These are phyloP conservation scores for Nepenthes gracilis DNA, from an alignment of 148 eudicot species.

Conservation along the genomic window DNA sequence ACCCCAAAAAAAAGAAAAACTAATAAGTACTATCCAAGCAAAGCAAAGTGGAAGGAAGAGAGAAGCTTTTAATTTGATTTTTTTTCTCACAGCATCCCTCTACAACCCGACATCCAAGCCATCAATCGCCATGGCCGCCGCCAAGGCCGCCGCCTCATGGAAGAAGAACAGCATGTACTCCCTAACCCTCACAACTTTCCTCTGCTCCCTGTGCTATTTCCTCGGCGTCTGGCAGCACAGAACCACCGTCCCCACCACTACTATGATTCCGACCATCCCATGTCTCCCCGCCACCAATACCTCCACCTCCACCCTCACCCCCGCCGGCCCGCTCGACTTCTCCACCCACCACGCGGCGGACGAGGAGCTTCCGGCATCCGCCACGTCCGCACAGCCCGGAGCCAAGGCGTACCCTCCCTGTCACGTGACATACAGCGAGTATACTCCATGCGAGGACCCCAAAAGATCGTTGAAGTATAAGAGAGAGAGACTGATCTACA, in stretches of 20 bases:
- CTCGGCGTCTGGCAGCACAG: conserved; percentile 30
- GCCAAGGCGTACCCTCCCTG: conserved; percentile 35
- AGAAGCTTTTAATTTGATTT: too few relatives aligned
- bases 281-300: conserved; percentile 5
- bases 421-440: conserved; percentile 31
- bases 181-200: conserved; percentile 12
- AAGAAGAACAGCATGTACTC: conserved; percentile 9
- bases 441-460: conserved; percentile 71
- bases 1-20: too few relatives aligned
- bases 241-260: conserved; percentile 5
- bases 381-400: neutral
- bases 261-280: conserved; percentile 8
- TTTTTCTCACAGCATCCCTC: too few relatives aligned
- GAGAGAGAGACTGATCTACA: conserved; percentile 28
- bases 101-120: neutral
- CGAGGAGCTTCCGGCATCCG: conserved; percentile 4
- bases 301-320: neutral
- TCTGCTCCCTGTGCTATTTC: conserved; percentile 40
- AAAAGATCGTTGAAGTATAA: conserved; percentile 34
- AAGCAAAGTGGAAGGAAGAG: too few relatives aligned
- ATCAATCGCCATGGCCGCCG: neutral
- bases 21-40: too few relatives aligned
- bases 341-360: conserved; percentile 36
- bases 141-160: neutral
- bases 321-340: conserved; percentile 27